A percentile compares a stretch with the other conserved stretches of the same genome.
Evolutionary conservation across 2,329 filamentous ascomycete species (phyloP).

Genomic region (Lasiodiplodia sp.): DNA sequence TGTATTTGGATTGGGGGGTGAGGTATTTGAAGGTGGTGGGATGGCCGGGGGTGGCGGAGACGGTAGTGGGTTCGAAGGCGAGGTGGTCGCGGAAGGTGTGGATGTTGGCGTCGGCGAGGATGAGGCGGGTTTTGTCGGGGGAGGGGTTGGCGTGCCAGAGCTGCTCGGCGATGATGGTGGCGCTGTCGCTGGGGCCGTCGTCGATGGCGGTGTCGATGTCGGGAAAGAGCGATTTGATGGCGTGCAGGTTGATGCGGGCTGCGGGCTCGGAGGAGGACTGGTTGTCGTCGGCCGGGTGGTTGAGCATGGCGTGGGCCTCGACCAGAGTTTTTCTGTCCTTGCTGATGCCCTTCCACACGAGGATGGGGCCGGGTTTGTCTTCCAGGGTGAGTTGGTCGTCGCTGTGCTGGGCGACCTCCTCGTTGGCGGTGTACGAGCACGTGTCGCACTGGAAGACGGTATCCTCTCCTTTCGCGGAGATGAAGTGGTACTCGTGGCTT

Average conservation of each 20-base stretch:
- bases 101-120: conserved; percentile 22
- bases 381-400: conserved; percentile 1
- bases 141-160: background rate
- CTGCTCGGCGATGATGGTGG: conserved; percentile 26
- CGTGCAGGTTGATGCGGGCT: conserved; percentile 62
- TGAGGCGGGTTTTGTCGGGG: background rate
- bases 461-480: conserved; percentile 83
- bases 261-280: conserved; percentile 33
- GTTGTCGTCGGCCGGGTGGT: conserved; percentile 58
- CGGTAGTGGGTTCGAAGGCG: conserved; percentile 28
- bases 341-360: conserved; percentile 68
- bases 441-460: conserved; percentile 75
- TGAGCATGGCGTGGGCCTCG: conserved; percentile 55
- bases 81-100: conserved; percentile 33
- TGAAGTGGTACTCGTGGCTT: conserved; percentile 94
- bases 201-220: conserved; percentile 76
- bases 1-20: background rate
- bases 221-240: conserved; percentile 70
- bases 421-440: conserved; percentile 83
- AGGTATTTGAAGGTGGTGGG: conserved; percentile 36
- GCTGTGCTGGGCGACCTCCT: conserved; percentile 74
- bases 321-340: conserved; percentile 73
- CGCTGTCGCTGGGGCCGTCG: conserved; percentile 51
- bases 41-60: background rate
- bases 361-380: conserved; percentile 32